Conservation (phyloP, 257 asterid genomes). For the Craterostigma plantagineum region DNA sequence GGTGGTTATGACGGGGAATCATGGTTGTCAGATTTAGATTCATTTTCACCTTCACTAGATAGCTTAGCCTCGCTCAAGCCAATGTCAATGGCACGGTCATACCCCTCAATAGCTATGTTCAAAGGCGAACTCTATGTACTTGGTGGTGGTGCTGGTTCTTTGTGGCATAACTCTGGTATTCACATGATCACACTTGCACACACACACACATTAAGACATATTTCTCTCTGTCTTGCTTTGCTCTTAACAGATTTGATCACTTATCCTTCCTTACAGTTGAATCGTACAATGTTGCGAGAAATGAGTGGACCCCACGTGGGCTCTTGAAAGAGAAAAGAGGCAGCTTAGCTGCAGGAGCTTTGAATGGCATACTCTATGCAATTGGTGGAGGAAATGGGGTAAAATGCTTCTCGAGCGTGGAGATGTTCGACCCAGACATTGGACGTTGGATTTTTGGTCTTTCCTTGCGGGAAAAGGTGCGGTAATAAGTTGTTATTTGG, state of each 20-base stretch:
- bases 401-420: constrained; percentile 50
- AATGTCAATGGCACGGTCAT: no score
- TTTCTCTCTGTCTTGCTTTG: constrained; percentile 4
- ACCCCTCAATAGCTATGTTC: no score
- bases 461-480: constrained; percentile 79
- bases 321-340: constrained; percentile 43
- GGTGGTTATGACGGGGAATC: no score
- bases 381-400: constrained; percentile 74
- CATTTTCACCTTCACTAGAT: no score
- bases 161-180: no score
- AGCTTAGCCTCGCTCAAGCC: no score
- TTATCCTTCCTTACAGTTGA: constrained; percentile 56
- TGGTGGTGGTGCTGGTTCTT: no score
- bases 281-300: constrained; percentile 36
- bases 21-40: no score
- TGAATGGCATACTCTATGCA: constrained; percentile 53
- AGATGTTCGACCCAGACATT: constrained; percentile 55
- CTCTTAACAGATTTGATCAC: constrained; percentile 1
- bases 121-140: no score
- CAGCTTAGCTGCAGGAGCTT: constrained; percentile 54
- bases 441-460: constrained; percentile 73
- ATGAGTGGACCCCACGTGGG: constrained; percentile 49
- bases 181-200: no score
- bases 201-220: no score
- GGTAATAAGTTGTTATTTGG: no score